Evolutionary conservation across 2,329 filamentous ascomycete species (phyloP).

Genomic region (Grosmannia penicillata): DNA sequence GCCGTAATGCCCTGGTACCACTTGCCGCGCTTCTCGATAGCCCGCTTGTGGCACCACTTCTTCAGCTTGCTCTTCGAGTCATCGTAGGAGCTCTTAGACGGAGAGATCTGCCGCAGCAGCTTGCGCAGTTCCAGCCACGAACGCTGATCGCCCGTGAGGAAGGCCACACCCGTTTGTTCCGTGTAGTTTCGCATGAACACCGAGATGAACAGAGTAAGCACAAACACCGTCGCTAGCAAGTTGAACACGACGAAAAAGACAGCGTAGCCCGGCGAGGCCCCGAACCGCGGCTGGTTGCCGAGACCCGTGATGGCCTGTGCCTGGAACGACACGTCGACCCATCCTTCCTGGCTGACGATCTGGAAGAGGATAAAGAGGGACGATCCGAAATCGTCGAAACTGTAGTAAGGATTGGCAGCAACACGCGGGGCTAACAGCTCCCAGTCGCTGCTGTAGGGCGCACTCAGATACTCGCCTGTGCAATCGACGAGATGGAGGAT

Average conservation of each 20-base stretch:
- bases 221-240: conserved; percentile 86
- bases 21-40: conserved; percentile 81
- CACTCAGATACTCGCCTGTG: conserved; percentile 65
- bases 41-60: conserved; percentile 87
- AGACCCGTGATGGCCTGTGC: conserved; percentile 68
- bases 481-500: conserved; percentile 56
- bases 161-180: conserved; percentile 93
- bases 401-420: conserved; percentile 69
- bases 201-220: conserved; percentile 92
- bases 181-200: conserved; percentile 99
- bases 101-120: conserved; percentile 78
- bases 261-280: conserved; percentile 66
- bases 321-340: conserved; percentile 82
- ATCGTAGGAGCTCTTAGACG: conserved; percentile 78
- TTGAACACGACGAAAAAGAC: conserved; percentile 96
- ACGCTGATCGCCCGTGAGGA: conserved; percentile 85
- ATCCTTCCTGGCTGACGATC: conserved; percentile 96
- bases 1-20: conserved; percentile 79
- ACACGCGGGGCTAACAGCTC: conserved; percentile 68
- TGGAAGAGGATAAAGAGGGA: conserved; percentile 95
- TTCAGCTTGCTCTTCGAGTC: conserved; percentile 67
- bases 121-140: conserved; percentile 95
- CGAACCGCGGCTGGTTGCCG: conserved; percentile 56
- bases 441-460: conserved; percentile 63
- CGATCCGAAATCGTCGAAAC: conserved; percentile 89